A percentile compares a stretch with the other conserved stretches of the same genome.
Conservation (phyloP, 352 stramenopile genomes). For the Globisporangium irregulare region DNA sequence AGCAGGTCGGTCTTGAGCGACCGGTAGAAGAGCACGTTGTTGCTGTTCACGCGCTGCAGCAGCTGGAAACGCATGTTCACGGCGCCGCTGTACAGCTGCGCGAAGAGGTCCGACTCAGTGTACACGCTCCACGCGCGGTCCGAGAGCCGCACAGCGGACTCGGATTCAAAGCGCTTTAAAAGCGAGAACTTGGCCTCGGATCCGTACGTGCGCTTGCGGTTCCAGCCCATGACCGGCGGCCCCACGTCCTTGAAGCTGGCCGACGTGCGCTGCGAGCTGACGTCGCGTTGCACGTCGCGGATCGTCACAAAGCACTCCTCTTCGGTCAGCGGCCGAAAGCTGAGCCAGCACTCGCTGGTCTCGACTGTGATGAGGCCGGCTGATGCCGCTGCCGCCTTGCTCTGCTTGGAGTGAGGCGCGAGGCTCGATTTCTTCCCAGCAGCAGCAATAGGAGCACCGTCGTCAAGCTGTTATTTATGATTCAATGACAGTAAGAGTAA, state of each 20-base stretch:
- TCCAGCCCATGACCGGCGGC: constrained; percentile 29
- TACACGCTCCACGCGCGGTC: constrained; percentile 25
- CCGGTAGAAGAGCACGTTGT: constrained; percentile 31
- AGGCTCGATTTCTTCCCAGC: not conserved
- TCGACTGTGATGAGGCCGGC: constrained; percentile 14
- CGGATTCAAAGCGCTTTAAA: constrained; percentile 23
- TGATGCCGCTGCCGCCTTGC: not conserved
- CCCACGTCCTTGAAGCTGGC: constrained; percentile 21
- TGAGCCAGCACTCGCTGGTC: constrained; percentile 18
- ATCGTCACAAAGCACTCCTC: constrained; percentile 26
- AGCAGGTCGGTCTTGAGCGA: constrained; percentile 30
- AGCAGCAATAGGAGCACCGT: not conserved
- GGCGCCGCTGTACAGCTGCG: constrained; percentile 31
- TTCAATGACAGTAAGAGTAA: not conserved
- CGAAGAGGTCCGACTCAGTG: constrained; percentile 27
- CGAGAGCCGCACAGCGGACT: constrained; percentile 18
- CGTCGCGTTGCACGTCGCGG: constrained; percentile 10
- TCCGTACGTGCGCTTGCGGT: constrained; percentile 30
- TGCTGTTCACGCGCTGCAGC: constrained; percentile 32
- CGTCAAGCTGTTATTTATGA: not conserved
- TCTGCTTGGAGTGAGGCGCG: not conserved
- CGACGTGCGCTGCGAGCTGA: constrained; percentile 19
- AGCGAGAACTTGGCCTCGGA: constrained; percentile 27
- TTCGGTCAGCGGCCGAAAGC: constrained; percentile 24
- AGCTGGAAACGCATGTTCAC: constrained; percentile 33